A percentile compares a stretch with the other conserved stretches of the same genome.
Evolutionary conservation across 495 filamentous ascomycete genomes (phyloP).

Genomic region (Melanomma pulvis-pyrius): DNA sequence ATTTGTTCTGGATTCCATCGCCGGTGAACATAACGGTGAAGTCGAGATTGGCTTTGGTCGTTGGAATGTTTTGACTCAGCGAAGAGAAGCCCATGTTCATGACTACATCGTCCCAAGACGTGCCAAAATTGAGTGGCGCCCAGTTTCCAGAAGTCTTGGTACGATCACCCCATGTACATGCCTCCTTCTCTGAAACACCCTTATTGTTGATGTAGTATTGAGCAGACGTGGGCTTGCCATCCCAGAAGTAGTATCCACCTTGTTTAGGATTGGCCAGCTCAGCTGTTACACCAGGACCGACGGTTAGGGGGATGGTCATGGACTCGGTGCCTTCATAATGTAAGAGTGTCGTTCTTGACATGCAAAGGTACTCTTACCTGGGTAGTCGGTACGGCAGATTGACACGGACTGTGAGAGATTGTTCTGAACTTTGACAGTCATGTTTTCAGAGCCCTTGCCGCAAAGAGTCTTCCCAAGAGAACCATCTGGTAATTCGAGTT

Average conservation of each 20-base stretch:
- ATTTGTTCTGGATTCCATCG: constrained; percentile 65
- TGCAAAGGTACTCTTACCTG: constrained; percentile 57
- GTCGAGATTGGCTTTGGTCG: constrained; percentile 64
- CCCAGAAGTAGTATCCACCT: constrained; percentile 72
- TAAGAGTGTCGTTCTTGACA: constrained; percentile 5
- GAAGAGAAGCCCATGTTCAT: constrained; percentile 75
- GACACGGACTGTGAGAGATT: constrained; percentile 64
- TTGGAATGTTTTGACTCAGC: constrained; percentile 69
- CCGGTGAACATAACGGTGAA: constrained; percentile 71
- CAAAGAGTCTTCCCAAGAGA: constrained; percentile 70
- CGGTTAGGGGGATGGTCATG: constrained; percentile 76
- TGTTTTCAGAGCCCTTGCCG: constrained; percentile 66
- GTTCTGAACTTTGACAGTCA: constrained; percentile 69
- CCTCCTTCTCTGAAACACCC: constrained; percentile 66
- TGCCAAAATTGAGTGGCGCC: constrained; percentile 86
- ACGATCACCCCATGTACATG: constrained; percentile 75
- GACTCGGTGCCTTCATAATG: constrained; percentile 63
- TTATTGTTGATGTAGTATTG: constrained; percentile 96
- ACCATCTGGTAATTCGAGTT: constrained; percentile 75
- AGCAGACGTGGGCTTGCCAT: constrained; percentile 74
- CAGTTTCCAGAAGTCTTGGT: constrained; percentile 73
- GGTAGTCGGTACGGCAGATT: constrained; percentile 95
- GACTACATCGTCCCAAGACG: constrained; percentile 56
- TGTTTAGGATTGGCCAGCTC: constrained; percentile 75
- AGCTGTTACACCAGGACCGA: constrained; percentile 57